Conservation (phyloP, 1,284 basidiomycete species). For the Pseudozyma tsukubaensis region DNA sequence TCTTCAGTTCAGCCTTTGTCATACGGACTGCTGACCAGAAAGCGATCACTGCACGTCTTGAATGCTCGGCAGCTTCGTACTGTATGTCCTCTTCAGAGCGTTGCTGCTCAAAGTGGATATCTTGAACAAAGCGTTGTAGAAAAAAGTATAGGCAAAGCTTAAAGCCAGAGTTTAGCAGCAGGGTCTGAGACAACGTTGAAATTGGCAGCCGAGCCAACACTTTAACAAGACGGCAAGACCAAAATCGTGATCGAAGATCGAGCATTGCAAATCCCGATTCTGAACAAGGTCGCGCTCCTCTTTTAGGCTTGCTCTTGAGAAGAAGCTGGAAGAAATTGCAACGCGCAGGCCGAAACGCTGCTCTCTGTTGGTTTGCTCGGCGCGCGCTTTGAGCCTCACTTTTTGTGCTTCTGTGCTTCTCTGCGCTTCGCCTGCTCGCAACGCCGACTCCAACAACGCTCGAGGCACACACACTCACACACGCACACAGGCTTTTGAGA, state of each 20-base stretch:
- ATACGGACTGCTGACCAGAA: no score
- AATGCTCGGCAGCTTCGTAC: no score
- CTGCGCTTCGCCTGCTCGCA: background rate
- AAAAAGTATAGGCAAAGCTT: no score
- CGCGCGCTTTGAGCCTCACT: constrained; percentile 7
- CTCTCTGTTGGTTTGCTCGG: background rate
- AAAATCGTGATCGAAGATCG: constrained; percentile 5
- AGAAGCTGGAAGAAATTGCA: constrained; percentile 44
- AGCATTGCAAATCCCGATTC: background rate
- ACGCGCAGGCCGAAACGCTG: constrained; percentile 1
- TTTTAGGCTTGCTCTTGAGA: constrained; percentile 14
- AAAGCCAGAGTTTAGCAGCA: background rate
- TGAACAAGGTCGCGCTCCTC: background rate
- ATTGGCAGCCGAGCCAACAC: no score
- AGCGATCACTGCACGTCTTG: no score
- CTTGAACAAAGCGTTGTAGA: no score
- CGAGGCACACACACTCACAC: background rate
- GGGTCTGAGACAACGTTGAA: no score
- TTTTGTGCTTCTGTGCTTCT: constrained; percentile 1
- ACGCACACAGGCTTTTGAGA: constrained; percentile 1
- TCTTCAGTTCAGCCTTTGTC: no score
- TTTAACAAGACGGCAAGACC: background rate
- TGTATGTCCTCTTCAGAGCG: no score
- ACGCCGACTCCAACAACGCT: background rate
- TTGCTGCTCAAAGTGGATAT: no score